Evolutionary conservation across 2,329 filamentous ascomycete species (phyloP).

Genomic region (Fusarium lateritium): DNA sequence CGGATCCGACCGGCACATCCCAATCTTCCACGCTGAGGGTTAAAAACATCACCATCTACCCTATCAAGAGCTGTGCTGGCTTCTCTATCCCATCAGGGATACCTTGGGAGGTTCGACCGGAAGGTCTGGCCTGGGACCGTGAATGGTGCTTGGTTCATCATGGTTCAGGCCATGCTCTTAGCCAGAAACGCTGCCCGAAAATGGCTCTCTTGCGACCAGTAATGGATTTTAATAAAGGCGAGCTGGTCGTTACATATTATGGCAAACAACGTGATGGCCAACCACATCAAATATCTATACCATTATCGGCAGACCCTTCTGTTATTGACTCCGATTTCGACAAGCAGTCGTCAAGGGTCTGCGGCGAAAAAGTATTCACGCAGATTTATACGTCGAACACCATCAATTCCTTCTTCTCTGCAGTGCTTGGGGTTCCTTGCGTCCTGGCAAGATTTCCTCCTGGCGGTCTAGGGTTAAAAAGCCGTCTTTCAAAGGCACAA

Average conservation of each 20-base stretch:
- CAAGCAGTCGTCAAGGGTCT: constrained; percentile 76
- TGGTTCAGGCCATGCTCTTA: constrained; percentile 86
- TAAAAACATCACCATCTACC: constrained; percentile 82
- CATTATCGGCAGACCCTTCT: constrained; percentile 77
- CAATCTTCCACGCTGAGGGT: constrained; percentile 55
- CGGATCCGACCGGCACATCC: not conserved
- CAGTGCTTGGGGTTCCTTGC: constrained; percentile 82
- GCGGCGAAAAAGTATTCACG: constrained; percentile 82
- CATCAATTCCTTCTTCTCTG: constrained; percentile 84
- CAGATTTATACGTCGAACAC: constrained; percentile 76
- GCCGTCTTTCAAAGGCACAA: constrained; percentile 80
- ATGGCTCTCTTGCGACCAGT: constrained; percentile 88
- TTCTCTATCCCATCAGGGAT: constrained; percentile 75
- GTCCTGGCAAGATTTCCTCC: constrained; percentile 87
- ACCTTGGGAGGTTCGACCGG: constrained; percentile 82
- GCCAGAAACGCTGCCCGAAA: constrained; percentile 87
- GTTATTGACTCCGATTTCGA: constrained; percentile 63
- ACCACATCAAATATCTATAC: constrained; percentile 63
- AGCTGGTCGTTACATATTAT: constrained; percentile 73
- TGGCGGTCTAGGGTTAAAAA: constrained; percentile 69
- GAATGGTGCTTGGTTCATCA: constrained; percentile 96
- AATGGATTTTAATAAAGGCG: constrained; percentile 78
- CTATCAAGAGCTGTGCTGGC: constrained; percentile 93
- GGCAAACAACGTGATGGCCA: constrained; percentile 51
- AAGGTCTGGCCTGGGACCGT: constrained; percentile 93